These are phyloP conservation scores for Dispira simplex DNA, from an alignment of 192 early-diverging fungal genomes.

Conservation along the genomic window DNA sequence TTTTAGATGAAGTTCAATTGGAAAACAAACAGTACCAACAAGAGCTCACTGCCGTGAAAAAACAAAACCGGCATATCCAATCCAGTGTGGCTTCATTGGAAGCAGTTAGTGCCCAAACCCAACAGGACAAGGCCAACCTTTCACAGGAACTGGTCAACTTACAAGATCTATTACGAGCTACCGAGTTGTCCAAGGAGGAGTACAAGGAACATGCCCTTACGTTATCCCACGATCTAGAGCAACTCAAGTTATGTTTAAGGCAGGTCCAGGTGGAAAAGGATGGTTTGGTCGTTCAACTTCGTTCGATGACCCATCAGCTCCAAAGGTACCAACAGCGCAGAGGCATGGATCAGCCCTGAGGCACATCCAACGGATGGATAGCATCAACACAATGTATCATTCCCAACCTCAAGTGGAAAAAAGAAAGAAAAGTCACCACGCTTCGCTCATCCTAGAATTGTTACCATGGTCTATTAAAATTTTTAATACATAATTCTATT, in stretches of 20 bases:
- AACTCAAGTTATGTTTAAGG: neutral
- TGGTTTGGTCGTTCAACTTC: neutral
- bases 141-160: neutral
- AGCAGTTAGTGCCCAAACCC: neutral
- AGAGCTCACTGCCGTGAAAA: neutral
- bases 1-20: neutral
- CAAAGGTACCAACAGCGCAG: too few species aligned
- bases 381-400: too few species aligned
- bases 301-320: too few species aligned
- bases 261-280: neutral
- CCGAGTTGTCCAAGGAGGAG: slow-evolving; percentile 3
- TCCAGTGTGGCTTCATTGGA: slow-evolving; percentile 2
- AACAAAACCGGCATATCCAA: neutral
- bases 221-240: neutral
- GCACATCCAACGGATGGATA: too few species aligned
- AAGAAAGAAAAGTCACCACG: too few species aligned
- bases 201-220: neutral
- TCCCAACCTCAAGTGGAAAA: too few species aligned
- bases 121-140: neutral
- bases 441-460: too few species aligned
- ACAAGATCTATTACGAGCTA: slow-evolving; percentile 2
- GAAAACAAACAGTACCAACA: neutral
- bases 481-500: too few species aligned
- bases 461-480: too few species aligned
- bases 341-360: too few species aligned